Percentiles rank a stretch among this genome's conserved stretches.
Evolutionary conservation across 331 rosid species (phyloP).

Genomic region (Acacia concinna): DNA sequence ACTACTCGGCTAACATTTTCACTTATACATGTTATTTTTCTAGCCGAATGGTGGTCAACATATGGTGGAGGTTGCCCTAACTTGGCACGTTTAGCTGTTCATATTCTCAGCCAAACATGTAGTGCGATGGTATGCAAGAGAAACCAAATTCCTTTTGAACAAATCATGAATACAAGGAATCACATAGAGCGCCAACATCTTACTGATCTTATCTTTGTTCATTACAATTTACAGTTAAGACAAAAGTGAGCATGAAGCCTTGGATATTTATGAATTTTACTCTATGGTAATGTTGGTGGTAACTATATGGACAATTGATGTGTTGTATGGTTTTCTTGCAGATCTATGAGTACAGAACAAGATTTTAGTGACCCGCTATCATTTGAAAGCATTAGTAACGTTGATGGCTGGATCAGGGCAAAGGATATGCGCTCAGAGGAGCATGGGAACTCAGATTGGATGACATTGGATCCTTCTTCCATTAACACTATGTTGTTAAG

Average conservation of each 20-base stretch:
- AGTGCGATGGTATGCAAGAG: conserved; percentile 49
- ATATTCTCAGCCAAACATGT: conserved; percentile 88
- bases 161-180: conserved; percentile 59
- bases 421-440: conserved; percentile 56
- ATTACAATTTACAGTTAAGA: conserved; percentile 41
- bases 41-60: conserved; percentile 97
- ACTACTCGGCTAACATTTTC: conserved; percentile 18
- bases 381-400: conserved; percentile 39
- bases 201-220: conserved; percentile 76
- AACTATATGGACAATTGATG: conserved; percentile 12
- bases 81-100: conserved; percentile 76
- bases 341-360: conserved; percentile 54
- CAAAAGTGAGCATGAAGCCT: conserved; percentile 43
- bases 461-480: conserved; percentile 60
- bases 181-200: conserved; percentile 76
- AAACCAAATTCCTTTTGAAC: conserved; percentile 58
- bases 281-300: conserved; percentile 23
- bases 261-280: conserved; percentile 26
- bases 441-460: conserved; percentile 59
- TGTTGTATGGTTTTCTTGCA: conserved; percentile 39
- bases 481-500: conserved; percentile 48
- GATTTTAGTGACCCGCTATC: conserved; percentile 66
- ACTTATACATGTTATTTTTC: conserved; percentile 32
- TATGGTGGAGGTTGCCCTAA: conserved; percentile 90
- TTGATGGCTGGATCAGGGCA: conserved; percentile 73